These are phyloP conservation scores for Stylosanthes scabra DNA, from an alignment of 331 rosid species.

Conservation along the genomic window DNA sequence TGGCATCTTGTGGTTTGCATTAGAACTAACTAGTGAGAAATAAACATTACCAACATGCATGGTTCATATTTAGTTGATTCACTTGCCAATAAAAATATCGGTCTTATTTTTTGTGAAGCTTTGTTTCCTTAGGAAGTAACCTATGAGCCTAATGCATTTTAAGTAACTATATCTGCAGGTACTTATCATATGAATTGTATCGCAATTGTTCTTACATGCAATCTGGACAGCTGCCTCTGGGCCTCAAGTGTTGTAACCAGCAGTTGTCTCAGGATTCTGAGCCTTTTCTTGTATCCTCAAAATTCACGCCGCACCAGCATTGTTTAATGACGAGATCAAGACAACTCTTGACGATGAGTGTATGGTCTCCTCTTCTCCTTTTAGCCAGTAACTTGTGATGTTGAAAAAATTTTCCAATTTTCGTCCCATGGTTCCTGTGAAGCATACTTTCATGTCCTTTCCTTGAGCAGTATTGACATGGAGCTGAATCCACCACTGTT, in stretches of 20 bases:
- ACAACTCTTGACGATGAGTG: conserved; percentile 49
- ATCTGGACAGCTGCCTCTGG: conserved; percentile 49
- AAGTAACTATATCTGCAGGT: conserved; percentile 30
- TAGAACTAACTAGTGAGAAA: no score
- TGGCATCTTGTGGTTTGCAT: no score
- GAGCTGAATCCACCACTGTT: conserved; percentile 18
- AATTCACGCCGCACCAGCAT: conserved; percentile 41
- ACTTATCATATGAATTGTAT: conserved; percentile 46
- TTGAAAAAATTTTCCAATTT: conserved; percentile 6
- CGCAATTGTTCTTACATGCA: conserved; percentile 44
- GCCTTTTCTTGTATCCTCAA: conserved; percentile 49
- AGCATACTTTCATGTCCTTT: conserved; percentile 23
- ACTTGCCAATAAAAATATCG: no score
- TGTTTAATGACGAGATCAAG: conserved; percentile 55
- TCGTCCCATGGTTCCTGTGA: not conserved
- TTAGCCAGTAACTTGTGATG: conserved; percentile 47
- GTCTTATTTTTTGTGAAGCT: no score
- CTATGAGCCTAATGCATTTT: no score
- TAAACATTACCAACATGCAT: no score
- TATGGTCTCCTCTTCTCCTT: conserved; percentile 54
- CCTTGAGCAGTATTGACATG: conserved; percentile 8
- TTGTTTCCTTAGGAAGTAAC: no score
- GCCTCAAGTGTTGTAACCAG: conserved; percentile 50
- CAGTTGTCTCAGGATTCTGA: conserved; percentile 34
- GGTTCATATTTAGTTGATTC: no score